Evolutionary conservation across 2,329 filamentous ascomycete species (phyloP).

Genomic region (Phaeomoniella chlamydospora): DNA sequence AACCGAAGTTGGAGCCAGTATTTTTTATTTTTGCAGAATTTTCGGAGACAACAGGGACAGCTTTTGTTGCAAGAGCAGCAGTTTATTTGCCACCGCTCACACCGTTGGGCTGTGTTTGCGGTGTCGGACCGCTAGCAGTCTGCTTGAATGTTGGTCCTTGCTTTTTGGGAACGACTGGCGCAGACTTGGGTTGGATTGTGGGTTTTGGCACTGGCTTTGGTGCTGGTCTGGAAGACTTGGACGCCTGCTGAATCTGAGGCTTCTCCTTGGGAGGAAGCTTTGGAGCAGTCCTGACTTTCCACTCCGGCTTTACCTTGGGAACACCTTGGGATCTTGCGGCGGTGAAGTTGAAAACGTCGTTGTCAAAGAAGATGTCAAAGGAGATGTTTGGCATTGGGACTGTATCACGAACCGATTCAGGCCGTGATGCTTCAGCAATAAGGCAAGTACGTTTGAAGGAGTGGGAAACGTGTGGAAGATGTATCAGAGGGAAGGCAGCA

Average conservation of each 20-base stretch:
- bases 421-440: background rate
- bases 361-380: slow-evolving; percentile 14
- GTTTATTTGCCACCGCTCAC: background rate
- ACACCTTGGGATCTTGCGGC: slow-evolving; percentile 11
- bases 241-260: slow-evolving; percentile 4
- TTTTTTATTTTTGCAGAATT: background rate
- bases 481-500: too few species aligned
- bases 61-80: background rate
- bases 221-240: background rate
- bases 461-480: too few species aligned
- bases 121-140: background rate
- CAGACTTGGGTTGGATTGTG: background rate
- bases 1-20: background rate
- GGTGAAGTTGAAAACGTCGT: slow-evolving; percentile 15
- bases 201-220: slow-evolving; percentile 1
- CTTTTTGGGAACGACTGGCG: background rate
- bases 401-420: background rate
- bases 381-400: slow-evolving; percentile 15
- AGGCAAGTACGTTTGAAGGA: too few species aligned
- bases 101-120: background rate
- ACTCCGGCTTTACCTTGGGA: slow-evolving; percentile 14
- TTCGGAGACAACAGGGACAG: background rate
- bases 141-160: background rate
- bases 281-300: slow-evolving; percentile 13
- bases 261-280: slow-evolving; percentile 12